Percentiles rank a stretch among this genome's conserved stretches.
These are phyloP conservation scores for Ganoderma resinaceum DNA, from an alignment of 1,284 basidiomycete genomes.

Conservation along the genomic window DNA sequence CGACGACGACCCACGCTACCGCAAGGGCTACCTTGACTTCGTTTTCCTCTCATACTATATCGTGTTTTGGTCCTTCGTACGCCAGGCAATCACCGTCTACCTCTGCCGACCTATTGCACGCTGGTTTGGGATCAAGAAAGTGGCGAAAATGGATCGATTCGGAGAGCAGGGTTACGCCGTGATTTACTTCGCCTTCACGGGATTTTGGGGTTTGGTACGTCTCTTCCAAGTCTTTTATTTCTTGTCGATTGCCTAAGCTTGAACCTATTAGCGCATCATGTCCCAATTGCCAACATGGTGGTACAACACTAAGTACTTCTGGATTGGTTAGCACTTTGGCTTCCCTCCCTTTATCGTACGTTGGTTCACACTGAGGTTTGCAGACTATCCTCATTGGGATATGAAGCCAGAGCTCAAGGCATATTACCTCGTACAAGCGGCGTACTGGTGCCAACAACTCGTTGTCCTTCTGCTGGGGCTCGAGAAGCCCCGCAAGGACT, in stretches of 20 bases:
- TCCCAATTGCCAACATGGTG: slow-evolving; percentile 86
- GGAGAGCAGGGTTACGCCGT: slow-evolving; percentile 91
- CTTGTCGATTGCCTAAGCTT: slow-evolving; percentile 5
- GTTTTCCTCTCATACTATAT: slow-evolving; percentile 88
- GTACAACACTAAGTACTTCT: slow-evolving; percentile 86
- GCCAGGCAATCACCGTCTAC: slow-evolving; percentile 80
- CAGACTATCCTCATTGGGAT: slow-evolving; percentile 89
- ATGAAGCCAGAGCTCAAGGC: slow-evolving; percentile 88
- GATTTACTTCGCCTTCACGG: slow-evolving; percentile 81
- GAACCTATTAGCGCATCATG: slow-evolving; percentile 80
- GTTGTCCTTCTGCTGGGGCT: slow-evolving; percentile 85
- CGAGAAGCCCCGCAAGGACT: slow-evolving; percentile 96
- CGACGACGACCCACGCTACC: slow-evolving; percentile 67
- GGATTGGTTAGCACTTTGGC: slow-evolving; percentile 61
- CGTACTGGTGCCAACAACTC: slow-evolving; percentile 97
- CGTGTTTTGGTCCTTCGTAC: slow-evolving; percentile 91
- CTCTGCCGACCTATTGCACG: slow-evolving; percentile 79
- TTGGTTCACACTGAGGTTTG: neutral
- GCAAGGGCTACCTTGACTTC: slow-evolving; percentile 85
- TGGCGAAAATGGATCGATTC: slow-evolving; percentile 81
- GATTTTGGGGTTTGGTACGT: slow-evolving; percentile 81
- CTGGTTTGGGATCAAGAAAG: slow-evolving; percentile 72
- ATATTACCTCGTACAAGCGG: slow-evolving; percentile 90
- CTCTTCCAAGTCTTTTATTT: neutral
- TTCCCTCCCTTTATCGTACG: neutral